Evolutionary conservation across 176 grass and related monocot genomes (phyloP).

Genomic region (Ensete ventricosum): DNA sequence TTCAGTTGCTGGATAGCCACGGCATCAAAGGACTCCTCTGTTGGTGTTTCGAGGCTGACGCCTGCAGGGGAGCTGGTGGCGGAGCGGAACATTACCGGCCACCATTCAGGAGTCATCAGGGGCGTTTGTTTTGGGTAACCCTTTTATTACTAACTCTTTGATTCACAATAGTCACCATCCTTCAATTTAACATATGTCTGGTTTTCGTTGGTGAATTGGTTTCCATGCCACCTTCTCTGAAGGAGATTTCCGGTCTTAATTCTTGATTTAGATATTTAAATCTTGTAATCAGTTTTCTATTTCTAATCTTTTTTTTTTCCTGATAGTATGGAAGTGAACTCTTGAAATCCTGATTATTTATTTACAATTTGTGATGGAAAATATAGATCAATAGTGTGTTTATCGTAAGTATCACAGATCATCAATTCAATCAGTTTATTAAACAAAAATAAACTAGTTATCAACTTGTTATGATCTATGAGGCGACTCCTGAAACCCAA

Average conservation of each 20-base stretch:
- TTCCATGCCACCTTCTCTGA: no score
- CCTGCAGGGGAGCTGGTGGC: neutral
- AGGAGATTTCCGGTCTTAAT: no score
- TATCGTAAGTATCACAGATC: no score
- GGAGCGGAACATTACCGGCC: neutral
- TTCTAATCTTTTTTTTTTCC: no score
- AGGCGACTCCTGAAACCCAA: no score
- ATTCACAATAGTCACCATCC: neutral
- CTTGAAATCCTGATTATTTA: neutral
- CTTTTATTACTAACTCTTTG: neutral
- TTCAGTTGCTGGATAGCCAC: conserved; percentile 3
- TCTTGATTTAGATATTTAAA: no score
- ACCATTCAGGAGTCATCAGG: conserved; percentile 12
- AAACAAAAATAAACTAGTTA: no score
- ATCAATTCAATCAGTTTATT: no score
- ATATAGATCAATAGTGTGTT: no score
- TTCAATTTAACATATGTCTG: neutral
- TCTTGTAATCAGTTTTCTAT: no score
- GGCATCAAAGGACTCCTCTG: conserved; percentile 7
- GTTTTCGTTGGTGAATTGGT: neutral
- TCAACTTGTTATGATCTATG: no score
- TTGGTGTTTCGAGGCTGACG: conserved; percentile 8
- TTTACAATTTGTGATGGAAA: neutral
- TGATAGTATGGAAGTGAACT: no score
- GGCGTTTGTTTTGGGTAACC: conserved; percentile 7